Percentiles rank a stretch among this genome's conserved stretches.
phyloP scores from a whole-genome alignment of 1,139 yeast species.

The Candida buenavistaensis region DNA sequence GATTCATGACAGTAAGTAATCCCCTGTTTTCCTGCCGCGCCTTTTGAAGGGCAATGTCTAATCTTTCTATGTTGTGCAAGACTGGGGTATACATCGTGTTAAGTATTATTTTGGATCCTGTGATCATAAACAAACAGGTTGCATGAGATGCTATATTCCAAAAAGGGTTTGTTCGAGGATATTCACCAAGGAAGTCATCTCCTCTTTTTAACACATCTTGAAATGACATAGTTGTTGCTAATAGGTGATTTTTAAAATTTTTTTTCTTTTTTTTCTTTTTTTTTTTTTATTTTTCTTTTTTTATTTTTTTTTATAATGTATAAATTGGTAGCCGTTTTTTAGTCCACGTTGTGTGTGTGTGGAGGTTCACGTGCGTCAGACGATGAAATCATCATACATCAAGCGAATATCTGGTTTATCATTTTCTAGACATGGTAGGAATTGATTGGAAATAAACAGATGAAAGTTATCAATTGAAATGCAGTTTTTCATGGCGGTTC shows the following conservation, averaged over 20 bases:
- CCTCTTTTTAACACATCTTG: constrained; percentile 74
- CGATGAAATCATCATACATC: constrained; percentile 5
- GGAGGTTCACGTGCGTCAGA: constrained; percentile 3
- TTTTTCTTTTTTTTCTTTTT: no score
- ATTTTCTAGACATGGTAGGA: constrained; percentile 3
- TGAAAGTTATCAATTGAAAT: constrained; percentile 7
- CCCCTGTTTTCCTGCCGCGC: constrained; percentile 72
- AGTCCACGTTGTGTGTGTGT: neutral
- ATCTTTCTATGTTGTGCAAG: constrained; percentile 58
- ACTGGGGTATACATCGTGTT: constrained; percentile 62
- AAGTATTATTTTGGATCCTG: constrained; percentile 63
- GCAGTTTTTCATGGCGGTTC: constrained; percentile 1
- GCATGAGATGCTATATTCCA: constrained; percentile 74
- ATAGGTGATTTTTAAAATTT: no score
- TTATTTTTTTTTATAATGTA: no score
- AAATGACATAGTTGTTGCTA: no score
- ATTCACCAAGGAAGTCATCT: constrained; percentile 61
- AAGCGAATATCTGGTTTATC: constrained; percentile 5
- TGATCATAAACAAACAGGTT: constrained; percentile 68
- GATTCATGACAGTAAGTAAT: constrained; percentile 88
- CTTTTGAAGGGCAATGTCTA: constrained; percentile 61
- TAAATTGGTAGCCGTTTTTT: no score
- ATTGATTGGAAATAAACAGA: constrained; percentile 2
- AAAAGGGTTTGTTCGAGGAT: constrained; percentile 56
- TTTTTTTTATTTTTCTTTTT: neutral